Base-by-base conservation (phyloP, 2,329 filamentous ascomycete species). In the Fusarium sp. region DNA sequence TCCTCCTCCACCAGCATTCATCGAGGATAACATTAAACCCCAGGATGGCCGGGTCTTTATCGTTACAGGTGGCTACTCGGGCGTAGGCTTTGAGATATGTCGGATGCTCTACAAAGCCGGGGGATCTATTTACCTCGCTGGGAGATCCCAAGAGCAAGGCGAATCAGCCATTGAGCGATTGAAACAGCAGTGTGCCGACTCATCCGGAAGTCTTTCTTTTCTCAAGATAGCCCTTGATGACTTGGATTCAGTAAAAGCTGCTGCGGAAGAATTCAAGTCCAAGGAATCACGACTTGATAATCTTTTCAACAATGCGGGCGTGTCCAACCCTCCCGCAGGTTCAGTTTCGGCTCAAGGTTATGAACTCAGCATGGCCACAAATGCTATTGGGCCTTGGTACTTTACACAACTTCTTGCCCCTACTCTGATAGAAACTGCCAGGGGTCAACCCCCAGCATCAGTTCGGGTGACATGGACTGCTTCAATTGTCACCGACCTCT, bases 291-390 rank as follows among this genome's bases (percentile, higher is more conserved):
- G 55, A 7, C 34, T 71, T 1, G 47, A 71, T 12, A 45, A 65
- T 2, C 30, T 69, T 0, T 69, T 67, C 44, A 71, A 71, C 14
- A 71, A 71, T 8, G 65, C 68, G 1, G 68, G 68, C 2, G 46
- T 67, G 3, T 62, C 63, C 4, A 51, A 50, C 3, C 68, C 68
- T 15, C 62, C 65, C 1, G 21, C 14, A 2, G 68, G 65, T 1
- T 65, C 65, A 10, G 47, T 45, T 4, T 67, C 62, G 3, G 54
- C 42, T 7, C 68, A 71, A 12, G 65, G 58, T 6, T 60, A 65
- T 12, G 68, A 71, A 21, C 43, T 71, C 2, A 69, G 67, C 2
- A 38, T 71, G n/a, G 58, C 62, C 2, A 69, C 64, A 1, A 69
- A 71, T 20, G 54, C 56, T 5, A 42, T 71, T 2, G 68, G 68